Percentiles rank a stretch among this genome's conserved stretches.
Conservation (phyloP, 148 eudicot species). For the Rhododendron kiyosumense region DNA sequence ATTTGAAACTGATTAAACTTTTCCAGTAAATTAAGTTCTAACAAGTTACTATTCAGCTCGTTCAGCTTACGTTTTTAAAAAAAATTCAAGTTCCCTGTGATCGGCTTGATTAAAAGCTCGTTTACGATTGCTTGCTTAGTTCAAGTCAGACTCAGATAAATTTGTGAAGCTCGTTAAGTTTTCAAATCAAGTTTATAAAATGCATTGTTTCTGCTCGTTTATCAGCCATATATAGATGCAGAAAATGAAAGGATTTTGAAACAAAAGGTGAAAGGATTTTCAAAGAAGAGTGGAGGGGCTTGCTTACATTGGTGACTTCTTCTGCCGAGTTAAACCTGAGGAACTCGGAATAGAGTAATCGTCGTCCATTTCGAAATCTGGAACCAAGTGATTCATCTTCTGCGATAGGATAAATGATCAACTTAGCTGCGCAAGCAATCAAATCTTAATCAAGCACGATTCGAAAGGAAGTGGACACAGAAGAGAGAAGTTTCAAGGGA, state of each 20-base stretch:
- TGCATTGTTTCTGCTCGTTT: neutral
- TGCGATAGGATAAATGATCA: neutral
- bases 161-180: neutral
- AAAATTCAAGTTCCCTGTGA: neutral
- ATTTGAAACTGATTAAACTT: neutral
- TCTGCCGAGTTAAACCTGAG: conserved; percentile 17
- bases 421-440: neutral
- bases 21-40: neutral
- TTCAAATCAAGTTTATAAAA: neutral
- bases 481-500: neutral
- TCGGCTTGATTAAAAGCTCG: neutral
- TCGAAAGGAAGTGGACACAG: neutral
- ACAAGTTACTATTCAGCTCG: neutral
- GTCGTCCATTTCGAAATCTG: conserved; percentile 53
- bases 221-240: neutral
- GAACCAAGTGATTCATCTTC: conserved; percentile 44
- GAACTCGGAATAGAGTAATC: conserved; percentile 31
- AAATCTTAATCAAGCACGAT: neutral
- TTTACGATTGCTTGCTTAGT: no score
- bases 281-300: neutral
- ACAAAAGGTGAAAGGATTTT: no score
- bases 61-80: neutral
- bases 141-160: no score
- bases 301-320: conserved; percentile 33
- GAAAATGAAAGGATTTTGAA: neutral